phyloP scores from a whole-genome alignment of 192 early-diverging fungal genomes.

The Cladochytrium replicatum region DNA sequence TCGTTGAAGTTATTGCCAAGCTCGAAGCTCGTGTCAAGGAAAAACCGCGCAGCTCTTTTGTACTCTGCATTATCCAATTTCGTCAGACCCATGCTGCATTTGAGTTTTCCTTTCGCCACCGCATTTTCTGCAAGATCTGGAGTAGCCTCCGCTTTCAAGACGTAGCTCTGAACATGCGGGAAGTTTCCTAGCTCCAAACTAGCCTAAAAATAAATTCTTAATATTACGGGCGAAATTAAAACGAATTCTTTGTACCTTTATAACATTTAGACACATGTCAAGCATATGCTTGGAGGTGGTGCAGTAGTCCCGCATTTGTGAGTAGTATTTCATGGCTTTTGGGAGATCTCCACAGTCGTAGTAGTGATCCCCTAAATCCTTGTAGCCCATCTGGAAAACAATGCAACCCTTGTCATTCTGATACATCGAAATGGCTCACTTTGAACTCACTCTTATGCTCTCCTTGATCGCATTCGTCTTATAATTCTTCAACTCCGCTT shows the following conservation, averaged over 20 bases:
- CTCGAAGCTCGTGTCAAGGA: slow-evolving; percentile 52
- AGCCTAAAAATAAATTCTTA: slow-evolving; percentile 31
- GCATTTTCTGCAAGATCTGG: slow-evolving; percentile 54
- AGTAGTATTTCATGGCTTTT: slow-evolving; percentile 57
- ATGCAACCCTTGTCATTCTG: neutral
- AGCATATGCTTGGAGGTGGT: slow-evolving; percentile 63
- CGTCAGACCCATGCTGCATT: slow-evolving; percentile 53
- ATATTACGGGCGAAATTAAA: neutral
- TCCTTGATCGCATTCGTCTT: slow-evolving; percentile 74
- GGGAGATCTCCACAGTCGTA: slow-evolving; percentile 59
- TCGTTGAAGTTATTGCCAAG: slow-evolving; percentile 31
- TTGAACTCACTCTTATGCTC: slow-evolving; percentile 59
- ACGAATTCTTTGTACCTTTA: slow-evolving; percentile 46
- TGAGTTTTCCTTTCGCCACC: slow-evolving; percentile 46
- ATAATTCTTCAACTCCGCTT: slow-evolving; percentile 68
- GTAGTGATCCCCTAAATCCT: slow-evolving; percentile 70
- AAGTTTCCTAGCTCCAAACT: slow-evolving; percentile 61
- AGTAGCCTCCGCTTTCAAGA: slow-evolving; percentile 57
- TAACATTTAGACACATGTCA: slow-evolving; percentile 72
- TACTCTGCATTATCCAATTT: slow-evolving; percentile 50
- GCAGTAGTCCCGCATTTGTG: slow-evolving; percentile 66
- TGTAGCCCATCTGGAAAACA: slow-evolving; percentile 58
- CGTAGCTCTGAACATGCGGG: slow-evolving; percentile 57
- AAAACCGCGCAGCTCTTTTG: slow-evolving; percentile 45
- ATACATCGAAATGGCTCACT: neutral